A percentile compares a stretch with the other conserved stretches of the same genome.
These are phyloP conservation scores for Coemansia sp. DNA, from an alignment of 192 early-diverging fungal species.

Conservation along the genomic window DNA sequence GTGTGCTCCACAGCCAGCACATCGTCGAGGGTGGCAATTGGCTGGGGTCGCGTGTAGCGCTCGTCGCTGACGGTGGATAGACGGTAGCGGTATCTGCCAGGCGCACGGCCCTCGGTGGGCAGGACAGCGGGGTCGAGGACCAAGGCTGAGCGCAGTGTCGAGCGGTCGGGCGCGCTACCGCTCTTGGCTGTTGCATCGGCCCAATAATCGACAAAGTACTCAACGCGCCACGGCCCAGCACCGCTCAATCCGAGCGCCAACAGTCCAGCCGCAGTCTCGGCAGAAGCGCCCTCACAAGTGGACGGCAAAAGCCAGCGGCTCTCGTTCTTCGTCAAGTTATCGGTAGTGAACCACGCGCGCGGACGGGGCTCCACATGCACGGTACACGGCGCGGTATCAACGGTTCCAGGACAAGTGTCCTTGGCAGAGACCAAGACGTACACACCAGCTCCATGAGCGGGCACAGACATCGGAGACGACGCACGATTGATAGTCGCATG, in stretches of 20 bases:
- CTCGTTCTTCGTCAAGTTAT: constrained; percentile 6
- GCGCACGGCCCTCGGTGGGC: constrained; percentile 19
- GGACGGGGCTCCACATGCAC: constrained; percentile 48
- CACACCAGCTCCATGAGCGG: constrained; percentile 40
- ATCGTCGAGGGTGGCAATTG: neutral
- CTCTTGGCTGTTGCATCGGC: constrained; percentile 6
- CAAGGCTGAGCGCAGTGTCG: constrained; percentile 25
- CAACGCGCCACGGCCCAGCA: constrained; percentile 43
- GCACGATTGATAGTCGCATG: constrained; percentile 2
- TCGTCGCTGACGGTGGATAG: constrained; percentile 42
- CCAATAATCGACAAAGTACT: constrained; percentile 51
- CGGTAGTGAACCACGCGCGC: constrained; percentile 36
- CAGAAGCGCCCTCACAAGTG: neutral
- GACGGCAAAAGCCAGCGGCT: neutral
- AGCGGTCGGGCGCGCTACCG: constrained; percentile 31
- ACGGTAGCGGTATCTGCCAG: constrained; percentile 48
- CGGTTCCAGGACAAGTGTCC: constrained; percentile 36
- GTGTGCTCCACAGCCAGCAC: constrained; percentile 32
- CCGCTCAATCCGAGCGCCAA: constrained; percentile 38
- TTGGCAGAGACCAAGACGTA: constrained; percentile 40
- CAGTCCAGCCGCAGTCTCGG: neutral
- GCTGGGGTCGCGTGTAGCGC: constrained; percentile 39
- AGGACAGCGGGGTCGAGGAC: constrained; percentile 12
- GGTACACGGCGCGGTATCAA: constrained; percentile 31
- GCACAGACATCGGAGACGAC: constrained; percentile 13